Conservation (phyloP, 208 protist genomes). For the Phytomonas sp. region DNA sequence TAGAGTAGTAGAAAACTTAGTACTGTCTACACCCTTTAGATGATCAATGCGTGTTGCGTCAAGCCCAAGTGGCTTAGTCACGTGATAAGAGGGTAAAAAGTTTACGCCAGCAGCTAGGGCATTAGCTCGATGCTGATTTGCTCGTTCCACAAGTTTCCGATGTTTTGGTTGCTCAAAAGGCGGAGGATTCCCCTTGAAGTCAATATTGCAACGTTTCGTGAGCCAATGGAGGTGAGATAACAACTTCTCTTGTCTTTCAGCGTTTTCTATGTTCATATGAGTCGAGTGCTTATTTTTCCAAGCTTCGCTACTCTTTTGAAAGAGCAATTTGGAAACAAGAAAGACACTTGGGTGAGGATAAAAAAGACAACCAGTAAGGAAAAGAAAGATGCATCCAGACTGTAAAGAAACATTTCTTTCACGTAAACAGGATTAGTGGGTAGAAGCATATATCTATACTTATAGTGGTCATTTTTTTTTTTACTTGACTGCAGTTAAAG, state of each 20-base stretch:
- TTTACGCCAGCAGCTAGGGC: conserved; percentile 30
- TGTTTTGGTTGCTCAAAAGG: conserved; percentile 64
- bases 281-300: background rate
- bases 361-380: background rate
- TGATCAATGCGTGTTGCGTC: conserved; percentile 44
- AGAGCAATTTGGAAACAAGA: background rate
- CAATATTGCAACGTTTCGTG: conserved; percentile 47
- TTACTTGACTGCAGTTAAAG: background rate
- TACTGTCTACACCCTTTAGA: conserved; percentile 24
- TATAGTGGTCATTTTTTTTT: background rate
- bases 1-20: conserved; percentile 16
- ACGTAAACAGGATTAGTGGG: background rate
- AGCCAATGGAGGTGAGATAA: conserved; percentile 74
- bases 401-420: too few relatives aligned
- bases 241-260: conserved; percentile 39
- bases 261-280: background rate
- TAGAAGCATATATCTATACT: background rate
- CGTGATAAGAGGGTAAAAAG: conserved; percentile 69
- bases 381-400: background rate
- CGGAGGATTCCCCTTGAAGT: conserved; percentile 77
- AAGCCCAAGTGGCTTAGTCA: conserved; percentile 28
- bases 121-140: conserved; percentile 17
- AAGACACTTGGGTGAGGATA: background rate
- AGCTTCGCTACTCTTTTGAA: background rate
- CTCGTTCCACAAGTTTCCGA: conserved; percentile 41